Evolutionary conservation across 495 filamentous ascomycete genomes (phyloP).

Genomic region (Aspergillus egyptiacus): DNA sequence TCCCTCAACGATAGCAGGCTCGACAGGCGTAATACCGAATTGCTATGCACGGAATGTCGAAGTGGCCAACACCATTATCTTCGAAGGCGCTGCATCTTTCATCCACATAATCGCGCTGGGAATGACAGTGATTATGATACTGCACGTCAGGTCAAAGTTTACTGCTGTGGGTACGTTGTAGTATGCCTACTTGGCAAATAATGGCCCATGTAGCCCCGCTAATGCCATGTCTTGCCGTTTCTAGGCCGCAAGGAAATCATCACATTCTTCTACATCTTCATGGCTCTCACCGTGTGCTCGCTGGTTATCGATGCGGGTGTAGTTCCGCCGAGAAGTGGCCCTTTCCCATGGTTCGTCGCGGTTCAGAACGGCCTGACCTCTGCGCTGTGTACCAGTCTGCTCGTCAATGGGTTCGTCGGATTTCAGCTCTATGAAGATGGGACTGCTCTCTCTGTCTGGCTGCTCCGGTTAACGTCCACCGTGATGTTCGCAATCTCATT

Average conservation of each 20-base stretch:
- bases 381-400: slow-evolving; percentile 77
- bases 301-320: slow-evolving; percentile 92
- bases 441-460: slow-evolving; percentile 91
- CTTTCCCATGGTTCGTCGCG: slow-evolving; percentile 88
- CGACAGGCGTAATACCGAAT: slow-evolving; percentile 74
- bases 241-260: slow-evolving; percentile 96
- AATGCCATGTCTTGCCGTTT: not conserved
- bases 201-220: not conserved
- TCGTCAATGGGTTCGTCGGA: slow-evolving; percentile 97
- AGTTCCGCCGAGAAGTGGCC: slow-evolving; percentile 68
- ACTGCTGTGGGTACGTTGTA: slow-evolving; percentile 85
- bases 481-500: slow-evolving; percentile 84
- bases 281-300: slow-evolving; percentile 81
- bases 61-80: slow-evolving; percentile 96
- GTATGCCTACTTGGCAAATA: not conserved
- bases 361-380: slow-evolving; percentile 87
- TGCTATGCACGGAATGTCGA: slow-evolving; percentile 96
- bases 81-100: slow-evolving; percentile 84
- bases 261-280: slow-evolving; percentile 95
- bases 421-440: slow-evolving; percentile 99
- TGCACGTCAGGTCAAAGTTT: slow-evolving; percentile 96
- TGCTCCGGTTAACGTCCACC: slow-evolving; percentile 69
- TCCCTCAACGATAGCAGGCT: slow-evolving; percentile 54
- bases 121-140: slow-evolving; percentile 95
- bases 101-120: slow-evolving; percentile 85